Conservation (phyloP, 768 basidiomycete genomes). For the Dentipellis fragilis region DNA sequence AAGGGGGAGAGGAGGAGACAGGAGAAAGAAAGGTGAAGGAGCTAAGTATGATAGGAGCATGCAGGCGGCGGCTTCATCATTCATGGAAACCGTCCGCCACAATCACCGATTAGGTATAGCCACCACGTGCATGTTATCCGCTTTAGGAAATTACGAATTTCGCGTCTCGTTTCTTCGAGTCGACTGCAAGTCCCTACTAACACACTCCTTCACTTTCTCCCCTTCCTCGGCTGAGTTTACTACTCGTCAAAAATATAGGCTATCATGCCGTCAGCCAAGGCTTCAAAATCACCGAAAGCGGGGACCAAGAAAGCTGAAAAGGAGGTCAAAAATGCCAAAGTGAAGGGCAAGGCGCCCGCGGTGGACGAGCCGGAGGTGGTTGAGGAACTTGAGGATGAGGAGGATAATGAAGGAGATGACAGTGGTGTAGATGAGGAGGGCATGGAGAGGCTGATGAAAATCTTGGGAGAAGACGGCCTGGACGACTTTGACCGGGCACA, state of each 20-base stretch:
- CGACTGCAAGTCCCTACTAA: too few species aligned
- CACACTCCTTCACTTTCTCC: too few species aligned
- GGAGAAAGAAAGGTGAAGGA: not conserved
- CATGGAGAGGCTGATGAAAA: constrained; percentile 44
- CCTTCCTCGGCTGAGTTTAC: not conserved
- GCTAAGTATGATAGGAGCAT: not conserved
- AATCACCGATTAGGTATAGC: not conserved
- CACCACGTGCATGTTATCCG: not conserved
- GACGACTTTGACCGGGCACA: constrained; percentile 56
- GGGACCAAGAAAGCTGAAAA: not conserved
- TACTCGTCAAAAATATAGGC: not conserved
- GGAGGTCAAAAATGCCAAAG: not conserved
- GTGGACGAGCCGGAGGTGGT: not conserved
- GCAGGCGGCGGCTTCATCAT: not conserved
- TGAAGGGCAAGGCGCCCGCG: not conserved
- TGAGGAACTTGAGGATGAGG: constrained; percentile 5
- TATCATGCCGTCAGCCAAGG: not conserved
- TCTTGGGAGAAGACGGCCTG: constrained; percentile 54
- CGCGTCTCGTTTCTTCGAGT: too few species aligned
- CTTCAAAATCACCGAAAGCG: constrained; percentile 1
- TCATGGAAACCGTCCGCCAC: not conserved
- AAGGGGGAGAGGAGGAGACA: not conserved
- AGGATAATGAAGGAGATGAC: constrained; percentile 16
- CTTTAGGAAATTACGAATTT: not conserved
- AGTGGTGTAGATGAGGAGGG: constrained; percentile 47